Percentiles rank a stretch among this genome's conserved stretches.
Evolutionary conservation across 2,329 filamentous ascomycete species (phyloP).

Genomic region (Fusarium sulawesiense): DNA sequence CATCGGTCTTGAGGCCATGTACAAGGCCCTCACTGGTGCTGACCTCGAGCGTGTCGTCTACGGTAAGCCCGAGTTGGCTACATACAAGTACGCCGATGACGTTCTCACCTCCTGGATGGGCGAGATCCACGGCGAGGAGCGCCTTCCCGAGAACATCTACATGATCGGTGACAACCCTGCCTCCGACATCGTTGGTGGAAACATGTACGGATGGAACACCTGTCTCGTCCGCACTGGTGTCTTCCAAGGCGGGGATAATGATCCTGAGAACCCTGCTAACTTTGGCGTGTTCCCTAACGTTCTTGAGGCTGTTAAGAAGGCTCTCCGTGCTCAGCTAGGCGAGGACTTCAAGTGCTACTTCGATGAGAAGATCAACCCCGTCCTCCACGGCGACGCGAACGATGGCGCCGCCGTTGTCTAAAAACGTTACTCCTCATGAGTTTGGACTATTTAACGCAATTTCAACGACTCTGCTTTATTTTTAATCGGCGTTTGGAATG

Average conservation of each 20-base stretch:
- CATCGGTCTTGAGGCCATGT: constrained; percentile 80
- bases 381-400: constrained; percentile 59
- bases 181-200: constrained; percentile 66
- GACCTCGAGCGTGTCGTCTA: constrained; percentile 49
- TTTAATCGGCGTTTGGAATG: constrained; percentile 27
- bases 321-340: constrained; percentile 76
- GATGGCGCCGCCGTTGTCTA: constrained; percentile 42
- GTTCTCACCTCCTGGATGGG: constrained; percentile 80
- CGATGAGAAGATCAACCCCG: constrained; percentile 76
- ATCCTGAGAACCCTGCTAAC: constrained; percentile 79
- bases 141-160: constrained; percentile 76
- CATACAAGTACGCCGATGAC: constrained; percentile 75
- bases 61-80: constrained; percentile 78
- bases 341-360: constrained; percentile 79
- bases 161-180: constrained; percentile 87
- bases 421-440: not conserved
- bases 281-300: constrained; percentile 83
- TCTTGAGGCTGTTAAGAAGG: constrained; percentile 72
- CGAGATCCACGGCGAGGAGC: constrained; percentile 77
- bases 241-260: constrained; percentile 81
- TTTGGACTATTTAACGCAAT: constrained; percentile 7
- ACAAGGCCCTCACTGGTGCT: constrained; percentile 71
- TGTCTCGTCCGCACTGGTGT: constrained; percentile 82
- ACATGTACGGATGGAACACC: constrained; percentile 86
- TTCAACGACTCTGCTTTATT: constrained; percentile 12